A percentile compares a stretch with the other conserved stretches of the same genome.
phyloP scores from a whole-genome alignment of 108 stramenopile species.

The Pseudonitzschia pungens region DNA sequence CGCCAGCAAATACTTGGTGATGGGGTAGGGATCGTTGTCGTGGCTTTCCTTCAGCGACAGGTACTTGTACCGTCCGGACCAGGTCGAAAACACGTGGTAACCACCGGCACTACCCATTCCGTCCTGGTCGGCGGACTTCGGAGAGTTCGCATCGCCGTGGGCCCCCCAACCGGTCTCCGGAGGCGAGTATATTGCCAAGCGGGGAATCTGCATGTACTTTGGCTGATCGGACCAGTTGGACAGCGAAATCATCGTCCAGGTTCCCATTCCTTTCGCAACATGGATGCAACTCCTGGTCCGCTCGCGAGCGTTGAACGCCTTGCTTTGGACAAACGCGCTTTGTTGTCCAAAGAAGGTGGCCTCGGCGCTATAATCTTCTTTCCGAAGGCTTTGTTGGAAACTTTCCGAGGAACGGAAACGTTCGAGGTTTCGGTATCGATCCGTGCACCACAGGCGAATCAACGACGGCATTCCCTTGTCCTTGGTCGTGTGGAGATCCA shows the following conservation, averaged over 20 bases:
- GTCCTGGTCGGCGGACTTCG: neutral
- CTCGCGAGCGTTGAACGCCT: constrained; percentile 47
- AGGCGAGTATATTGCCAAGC: constrained; percentile 39
- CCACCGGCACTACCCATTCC: constrained; percentile 31
- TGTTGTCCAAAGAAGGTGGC: constrained; percentile 46
- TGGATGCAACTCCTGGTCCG: constrained; percentile 75
- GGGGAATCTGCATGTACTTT: constrained; percentile 44
- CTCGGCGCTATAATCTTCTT: constrained; percentile 42
- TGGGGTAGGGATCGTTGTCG: constrained; percentile 33
- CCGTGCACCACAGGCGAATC: constrained; percentile 82
- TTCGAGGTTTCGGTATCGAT: constrained; percentile 45
- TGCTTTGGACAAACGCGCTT: constrained; percentile 32
- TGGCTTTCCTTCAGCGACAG: constrained; percentile 35
- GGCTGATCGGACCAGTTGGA: constrained; percentile 80
- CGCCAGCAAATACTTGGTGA: constrained; percentile 60
- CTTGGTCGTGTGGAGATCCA: constrained; percentile 81
- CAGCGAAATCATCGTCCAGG: constrained; percentile 82
- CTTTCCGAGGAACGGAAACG: constrained; percentile 16
- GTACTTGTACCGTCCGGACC: constrained; percentile 82
- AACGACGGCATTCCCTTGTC: constrained; percentile 73
- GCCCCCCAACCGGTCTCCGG: constrained; percentile 39
- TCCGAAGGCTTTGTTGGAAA: constrained; percentile 14
- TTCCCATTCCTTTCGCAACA: constrained; percentile 78
- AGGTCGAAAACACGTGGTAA: constrained; percentile 85
- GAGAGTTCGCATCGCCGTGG: constrained; percentile 8